Base-by-base conservation (phyloP, 306 rosid species). In the Castanospermum australe region DNA sequence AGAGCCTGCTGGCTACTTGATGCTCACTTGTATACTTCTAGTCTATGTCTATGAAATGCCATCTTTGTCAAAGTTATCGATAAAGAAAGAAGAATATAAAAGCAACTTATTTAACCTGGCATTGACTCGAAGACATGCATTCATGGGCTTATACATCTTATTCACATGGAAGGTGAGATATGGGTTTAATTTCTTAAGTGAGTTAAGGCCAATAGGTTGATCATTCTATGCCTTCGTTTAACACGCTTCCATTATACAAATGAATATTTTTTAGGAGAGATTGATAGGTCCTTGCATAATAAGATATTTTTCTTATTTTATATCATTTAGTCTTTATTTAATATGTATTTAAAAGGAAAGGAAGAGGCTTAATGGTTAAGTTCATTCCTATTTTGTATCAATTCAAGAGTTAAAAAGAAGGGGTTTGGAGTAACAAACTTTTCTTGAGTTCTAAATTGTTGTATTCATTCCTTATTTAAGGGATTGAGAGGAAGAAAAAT, bases 111-210 rank as follows among this genome's bases (percentile, higher is more conserved):
- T 18, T 18, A 68, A 60, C 57, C 38, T 36, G 51, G 80, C 82
- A 64, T 84, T 80, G 85, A 80, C 82, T 76, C 20, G 47, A 4
- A 51, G 25, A 75, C 41, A 25, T 59, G 3, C 6, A 14, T 45
- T 24, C 44, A 45, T 32, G 28, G 21, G 50, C 39, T 28, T 59
- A 2, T 13, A 28, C 21, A 60, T 74, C 60, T 60, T 42, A 30
- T 52, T 71, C 82, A 83, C 76, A 77, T 77, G 75, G 45, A 52
- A 41, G 18, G 77, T 41, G 52, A 24, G 75, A 82, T 51, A 18
- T 33, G 38, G 61, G 11, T 36, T 50, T 71, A 52, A 76, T 81
- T 80, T 84, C 61, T 75, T 24, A 54, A 63, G 35, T 59, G 67
- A 67, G 64, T n/a, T 13, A 75, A 21, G 14, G 56, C 48, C 60